Percentiles rank a stretch among this genome's conserved stretches.
phyloP scores from a whole-genome alignment of 2,329 filamentous ascomycete genomes.

The Colletotrichum sansevieriae region DNA sequence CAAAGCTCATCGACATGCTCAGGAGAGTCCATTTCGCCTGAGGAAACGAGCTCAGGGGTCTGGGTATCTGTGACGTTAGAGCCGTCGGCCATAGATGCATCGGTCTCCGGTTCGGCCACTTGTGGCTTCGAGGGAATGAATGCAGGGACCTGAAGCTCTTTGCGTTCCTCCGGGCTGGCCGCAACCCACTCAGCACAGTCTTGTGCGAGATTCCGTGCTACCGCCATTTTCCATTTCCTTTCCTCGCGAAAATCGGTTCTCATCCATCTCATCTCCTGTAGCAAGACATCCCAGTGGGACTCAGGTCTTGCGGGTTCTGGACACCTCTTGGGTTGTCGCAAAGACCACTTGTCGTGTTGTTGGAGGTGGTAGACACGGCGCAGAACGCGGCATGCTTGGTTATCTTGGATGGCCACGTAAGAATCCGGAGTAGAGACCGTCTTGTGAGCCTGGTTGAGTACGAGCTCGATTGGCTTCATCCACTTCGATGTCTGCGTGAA shows the following conservation, averaged over 20 bases:
- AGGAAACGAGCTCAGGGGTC: constrained; percentile 77
- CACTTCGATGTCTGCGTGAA: constrained; percentile 68
- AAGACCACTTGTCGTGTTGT: constrained; percentile 90
- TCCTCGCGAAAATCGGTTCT: constrained; percentile 95
- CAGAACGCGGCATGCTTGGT: constrained; percentile 88
- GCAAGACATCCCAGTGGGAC: constrained; percentile 86
- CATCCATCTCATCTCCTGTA: constrained; percentile 98
- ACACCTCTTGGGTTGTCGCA: constrained; percentile 88
- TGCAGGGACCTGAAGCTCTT: constrained; percentile 76
- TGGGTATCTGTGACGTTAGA: constrained; percentile 58
- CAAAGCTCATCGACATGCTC: constrained; percentile 58
- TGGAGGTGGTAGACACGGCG: constrained; percentile 91
- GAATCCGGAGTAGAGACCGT: constrained; percentile 89
- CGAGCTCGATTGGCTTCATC: constrained; percentile 75
- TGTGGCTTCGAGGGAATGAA: constrained; percentile 59
- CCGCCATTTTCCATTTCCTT: constrained; percentile 89
- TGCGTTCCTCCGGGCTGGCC: constrained; percentile 72
- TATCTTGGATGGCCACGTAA: constrained; percentile 84
- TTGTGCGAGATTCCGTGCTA: constrained; percentile 83
- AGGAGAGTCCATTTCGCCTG: constrained; percentile 71
- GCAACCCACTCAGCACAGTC: constrained; percentile 88
- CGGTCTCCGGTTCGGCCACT: constrained; percentile 47
- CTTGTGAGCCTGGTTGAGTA: constrained; percentile 88
- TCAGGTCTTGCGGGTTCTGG: constrained; percentile 82
- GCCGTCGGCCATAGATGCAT: constrained; percentile 51